Percentiles rank a stretch among this genome's conserved stretches.
phyloP scores from a whole-genome alignment of 768 basidiomycete genomes.

The Floccularia luteovirens region DNA sequence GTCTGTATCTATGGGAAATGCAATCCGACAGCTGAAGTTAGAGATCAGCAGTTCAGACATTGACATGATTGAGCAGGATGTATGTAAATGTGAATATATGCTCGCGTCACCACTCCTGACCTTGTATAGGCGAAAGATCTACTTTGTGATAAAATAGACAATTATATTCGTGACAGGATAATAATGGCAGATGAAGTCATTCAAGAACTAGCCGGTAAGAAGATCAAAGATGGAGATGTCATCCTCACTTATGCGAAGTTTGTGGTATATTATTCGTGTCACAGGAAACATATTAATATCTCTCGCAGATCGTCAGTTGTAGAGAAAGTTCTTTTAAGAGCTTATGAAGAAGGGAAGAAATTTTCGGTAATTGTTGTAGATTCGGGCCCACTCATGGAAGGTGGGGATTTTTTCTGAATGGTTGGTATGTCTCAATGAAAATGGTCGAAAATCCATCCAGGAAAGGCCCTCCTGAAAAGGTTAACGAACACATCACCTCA shows the following conservation, averaged over 20 bases:
- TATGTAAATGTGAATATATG: constrained; percentile 22
- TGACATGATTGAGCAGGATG: constrained; percentile 93
- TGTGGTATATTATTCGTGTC: constrained; percentile 8
- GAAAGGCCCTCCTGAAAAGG: constrained; percentile 68
- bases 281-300: constrained; percentile 1
- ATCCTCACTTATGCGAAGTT: constrained; percentile 92
- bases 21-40: constrained; percentile 88
- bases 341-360: constrained; percentile 62
- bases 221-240: constrained; percentile 92
- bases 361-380: constrained; percentile 94
- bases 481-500: constrained; percentile 46
- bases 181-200: constrained; percentile 92
- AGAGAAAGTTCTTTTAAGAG: constrained; percentile 78
- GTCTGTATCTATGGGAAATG: constrained; percentile 93
- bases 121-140: constrained; percentile 72
- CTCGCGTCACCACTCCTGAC: constrained; percentile 4
- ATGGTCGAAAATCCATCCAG: constrained; percentile 26
- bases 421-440: constrained; percentile 1
- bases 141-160: constrained; percentile 80
- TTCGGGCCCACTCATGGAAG: constrained; percentile 92
- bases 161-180: constrained; percentile 91
- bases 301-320: constrained; percentile 81
- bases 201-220: constrained; percentile 78
- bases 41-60: constrained; percentile 91
- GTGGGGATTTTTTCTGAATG: constrained; percentile 21